phyloP scores from a whole-genome alignment of 1,284 basidiomycete genomes.

The Austroboletus niveus region DNA sequence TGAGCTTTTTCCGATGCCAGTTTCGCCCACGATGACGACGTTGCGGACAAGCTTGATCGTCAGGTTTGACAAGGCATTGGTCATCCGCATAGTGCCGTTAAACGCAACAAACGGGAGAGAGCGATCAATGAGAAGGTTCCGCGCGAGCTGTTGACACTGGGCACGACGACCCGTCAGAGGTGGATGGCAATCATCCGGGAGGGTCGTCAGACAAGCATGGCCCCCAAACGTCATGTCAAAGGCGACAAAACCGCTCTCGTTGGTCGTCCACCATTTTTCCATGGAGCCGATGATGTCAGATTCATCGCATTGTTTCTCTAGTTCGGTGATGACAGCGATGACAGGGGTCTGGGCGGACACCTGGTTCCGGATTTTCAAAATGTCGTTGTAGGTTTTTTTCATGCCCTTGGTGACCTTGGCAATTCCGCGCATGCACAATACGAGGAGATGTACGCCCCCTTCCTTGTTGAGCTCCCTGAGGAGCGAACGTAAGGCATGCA shows the following conservation, averaged over 20 bases:
- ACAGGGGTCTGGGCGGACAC: constrained; percentile 21
- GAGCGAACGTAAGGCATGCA: constrained; percentile 20
- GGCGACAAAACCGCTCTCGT: neutral
- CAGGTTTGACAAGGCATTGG: constrained; percentile 5
- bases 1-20: constrained; percentile 27
- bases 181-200: constrained; percentile 22
- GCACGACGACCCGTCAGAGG: constrained; percentile 15
- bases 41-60: constrained; percentile 22
- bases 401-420: constrained; percentile 21
- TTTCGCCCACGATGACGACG: constrained; percentile 26
- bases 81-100: neutral
- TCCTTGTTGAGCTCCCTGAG: constrained; percentile 22
- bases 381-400: constrained; percentile 21
- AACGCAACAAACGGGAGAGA: constrained; percentile 18
- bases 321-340: constrained; percentile 29
- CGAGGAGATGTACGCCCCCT: constrained; percentile 30
- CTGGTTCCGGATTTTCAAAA: constrained; percentile 22
- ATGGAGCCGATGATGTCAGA: constrained; percentile 17
- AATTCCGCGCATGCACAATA: constrained; percentile 29
- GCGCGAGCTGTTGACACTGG: constrained; percentile 19
- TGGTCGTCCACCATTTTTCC: constrained; percentile 24
- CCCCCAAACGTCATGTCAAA: constrained; percentile 18
- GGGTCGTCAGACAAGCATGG: constrained; percentile 25
- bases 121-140: constrained; percentile 20
- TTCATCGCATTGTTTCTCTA: constrained; percentile 22